These are phyloP conservation scores for Globisporangium canariense DNA, from an alignment of 352 stramenopile genomes.

Conservation along the genomic window DNA sequence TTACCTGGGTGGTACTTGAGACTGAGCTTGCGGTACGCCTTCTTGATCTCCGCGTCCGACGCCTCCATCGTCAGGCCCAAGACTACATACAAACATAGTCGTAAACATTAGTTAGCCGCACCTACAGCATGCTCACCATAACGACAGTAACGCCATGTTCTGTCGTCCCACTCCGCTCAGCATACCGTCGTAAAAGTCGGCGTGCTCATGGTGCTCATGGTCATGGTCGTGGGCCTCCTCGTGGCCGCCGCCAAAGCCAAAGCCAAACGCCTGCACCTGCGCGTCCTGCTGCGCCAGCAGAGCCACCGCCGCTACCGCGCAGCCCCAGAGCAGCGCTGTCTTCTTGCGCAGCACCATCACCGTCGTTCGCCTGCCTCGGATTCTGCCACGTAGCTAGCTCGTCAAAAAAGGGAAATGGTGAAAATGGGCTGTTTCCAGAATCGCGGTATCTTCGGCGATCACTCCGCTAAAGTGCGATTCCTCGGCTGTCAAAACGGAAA, in stretches of 20 bases:
- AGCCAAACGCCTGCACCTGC: constrained; percentile 38
- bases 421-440: constrained; percentile 4
- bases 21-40: constrained; percentile 93
- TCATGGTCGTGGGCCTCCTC: constrained; percentile 29
- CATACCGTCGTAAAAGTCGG: constrained; percentile 75
- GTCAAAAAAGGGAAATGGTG: background rate
- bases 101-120: background rate
- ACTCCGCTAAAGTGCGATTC: constrained; percentile 1
- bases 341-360: constrained; percentile 23
- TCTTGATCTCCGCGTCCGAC: constrained; percentile 91
- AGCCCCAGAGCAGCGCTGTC: constrained; percentile 24
- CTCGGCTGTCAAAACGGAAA: background rate
- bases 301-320: constrained; percentile 24
- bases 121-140: constrained; percentile 7
- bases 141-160: background rate
- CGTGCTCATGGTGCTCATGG: constrained; percentile 58
- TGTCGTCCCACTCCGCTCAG: background rate
- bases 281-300: constrained; percentile 28
- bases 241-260: constrained; percentile 52
- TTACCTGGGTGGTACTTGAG: constrained; percentile 94
- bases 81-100: constrained; percentile 25
- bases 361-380: background rate
- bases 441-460: background rate
- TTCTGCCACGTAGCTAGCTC: constrained; percentile 11
- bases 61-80: constrained; percentile 81